A percentile compares a stretch with the other conserved stretches of the same genome.
phyloP scores from a whole-genome alignment of 345 rosid species.

The Linum usitatissimum region DNA sequence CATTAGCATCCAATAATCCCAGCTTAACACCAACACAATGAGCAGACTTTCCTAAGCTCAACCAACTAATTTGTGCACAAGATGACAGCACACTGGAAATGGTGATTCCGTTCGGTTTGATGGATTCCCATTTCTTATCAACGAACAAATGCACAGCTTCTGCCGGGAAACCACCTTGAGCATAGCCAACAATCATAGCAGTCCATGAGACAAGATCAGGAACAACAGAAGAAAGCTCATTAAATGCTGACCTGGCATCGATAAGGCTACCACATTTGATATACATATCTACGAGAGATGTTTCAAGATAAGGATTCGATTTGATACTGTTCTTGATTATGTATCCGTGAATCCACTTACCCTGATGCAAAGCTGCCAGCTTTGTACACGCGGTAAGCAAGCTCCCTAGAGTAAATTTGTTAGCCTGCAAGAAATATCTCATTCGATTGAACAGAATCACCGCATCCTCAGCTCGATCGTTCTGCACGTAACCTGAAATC shows the following conservation, averaged over 20 bases:
- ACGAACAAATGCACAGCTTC: constrained; percentile 18
- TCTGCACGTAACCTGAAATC: constrained; percentile 42
- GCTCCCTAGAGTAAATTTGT: constrained; percentile 29
- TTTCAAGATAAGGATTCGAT: constrained; percentile 22
- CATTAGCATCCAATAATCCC: constrained; percentile 9
- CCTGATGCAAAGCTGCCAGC: constrained; percentile 32
- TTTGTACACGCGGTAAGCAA: constrained; percentile 38
- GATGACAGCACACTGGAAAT: constrained; percentile 15
- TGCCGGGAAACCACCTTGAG: constrained; percentile 8
- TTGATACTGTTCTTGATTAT: constrained; percentile 25
- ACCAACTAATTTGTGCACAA: constrained; percentile 15
- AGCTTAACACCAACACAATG: constrained; percentile 18
- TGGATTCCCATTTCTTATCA: constrained; percentile 12
- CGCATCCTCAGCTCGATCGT: constrained; percentile 22
- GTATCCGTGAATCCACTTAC: constrained; percentile 34
- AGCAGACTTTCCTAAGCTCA: constrained; percentile 15
- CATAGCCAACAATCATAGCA: constrained; percentile 20
- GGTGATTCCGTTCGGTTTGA: constrained; percentile 14
- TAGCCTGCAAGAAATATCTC: constrained; percentile 24
- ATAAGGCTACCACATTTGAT: constrained; percentile 17
- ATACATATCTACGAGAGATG: constrained; percentile 27
- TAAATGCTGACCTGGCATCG: constrained; percentile 18
- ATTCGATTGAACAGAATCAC: constrained; percentile 33
- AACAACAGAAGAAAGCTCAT: constrained; percentile 12
- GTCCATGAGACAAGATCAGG: constrained; percentile 20